Evolutionary conservation across 345 rosid species (phyloP), one percentile per base, ranked within the genome.

Genomic region (Rubroshorea leprosula): DNA sequence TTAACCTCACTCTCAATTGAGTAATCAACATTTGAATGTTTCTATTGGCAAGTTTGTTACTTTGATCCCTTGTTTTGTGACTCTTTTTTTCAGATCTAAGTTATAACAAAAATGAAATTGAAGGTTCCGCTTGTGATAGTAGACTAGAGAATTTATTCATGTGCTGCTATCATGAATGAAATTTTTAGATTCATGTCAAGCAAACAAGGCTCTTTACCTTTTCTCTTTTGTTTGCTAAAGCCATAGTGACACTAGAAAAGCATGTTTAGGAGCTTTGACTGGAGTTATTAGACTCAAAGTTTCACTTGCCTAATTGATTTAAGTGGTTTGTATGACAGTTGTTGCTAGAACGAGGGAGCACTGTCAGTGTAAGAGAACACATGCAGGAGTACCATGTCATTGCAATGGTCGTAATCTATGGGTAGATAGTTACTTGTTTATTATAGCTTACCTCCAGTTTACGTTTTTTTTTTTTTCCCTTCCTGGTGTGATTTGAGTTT

Each of bases 371-470:
- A 23, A 63, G 73, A 4, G 81, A 86, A 29, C 80, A 78, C 55
- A 86, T 92, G 94, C 83, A 62, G 54, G 88, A 68, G 67, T 89
- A 89, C 74, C 87, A 87, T 57, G 86, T 82, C 64, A 74, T 82
- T 44, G 97, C 91, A 62, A 88, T 88, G 96, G 72, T 91, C 72
- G 72, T 88, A 74, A 68, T 88, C 55, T 73, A 84, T 49, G 98
- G 96, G 95, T 88, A 77, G 24, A 58, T 50, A 52, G 51, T 55
- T 55, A 17, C 14, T 64, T n/a, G 1, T 24, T 19, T 55, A 10
- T 29, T 38, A 35, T 50, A 39, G 4, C 44, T 41, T 18, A 54
- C 41, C 15, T 16, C 26, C 47, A 44, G 0, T 39, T 14, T 39
- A 7, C 3, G 45, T 39, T 2, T 1, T 39, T 39, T 39, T 39